Conservation (phyloP, 1,284 basidiomycete genomes). For the Heterobasidion parviporum region DNA sequence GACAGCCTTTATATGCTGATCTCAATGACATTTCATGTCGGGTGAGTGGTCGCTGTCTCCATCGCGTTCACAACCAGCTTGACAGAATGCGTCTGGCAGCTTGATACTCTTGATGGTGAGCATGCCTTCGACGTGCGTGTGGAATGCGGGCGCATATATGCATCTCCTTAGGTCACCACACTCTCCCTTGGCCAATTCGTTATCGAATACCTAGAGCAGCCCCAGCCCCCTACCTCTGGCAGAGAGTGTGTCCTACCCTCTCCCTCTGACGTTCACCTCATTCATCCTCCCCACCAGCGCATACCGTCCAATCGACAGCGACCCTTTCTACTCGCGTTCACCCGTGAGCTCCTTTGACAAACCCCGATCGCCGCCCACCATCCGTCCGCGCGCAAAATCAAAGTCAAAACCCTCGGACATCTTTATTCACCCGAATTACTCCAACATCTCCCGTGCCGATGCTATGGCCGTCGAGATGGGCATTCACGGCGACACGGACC, state of each 20-base stretch:
- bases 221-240: conserved; percentile 13
- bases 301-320: conserved; percentile 18
- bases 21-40: conserved; percentile 57
- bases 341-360: conserved; percentile 4
- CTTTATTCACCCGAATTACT: conserved; percentile 53
- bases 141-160: background rate
- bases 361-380: conserved; percentile 4
- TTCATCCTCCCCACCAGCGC: conserved; percentile 10
- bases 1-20: conserved; percentile 61
- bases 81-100: conserved; percentile 20
- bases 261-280: background rate
- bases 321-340: conserved; percentile 25
- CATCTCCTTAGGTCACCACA: conserved; percentile 35
- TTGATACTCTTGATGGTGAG: conserved; percentile 45
- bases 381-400: conserved; percentile 36
- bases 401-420: conserved; percentile 50
- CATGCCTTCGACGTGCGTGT: background rate
- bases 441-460: conserved; percentile 57
- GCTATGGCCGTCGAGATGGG: conserved; percentile 46
- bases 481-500: conserved; percentile 33
- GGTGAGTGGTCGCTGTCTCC: conserved; percentile 35
- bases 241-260: conserved; percentile 6
- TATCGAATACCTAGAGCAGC: conserved; percentile 36
- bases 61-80: background rate
- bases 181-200: conserved; percentile 47